Conservation (phyloP, 2,329 filamentous ascomycete species). For the Pseudogymnoascus sp. region DNA sequence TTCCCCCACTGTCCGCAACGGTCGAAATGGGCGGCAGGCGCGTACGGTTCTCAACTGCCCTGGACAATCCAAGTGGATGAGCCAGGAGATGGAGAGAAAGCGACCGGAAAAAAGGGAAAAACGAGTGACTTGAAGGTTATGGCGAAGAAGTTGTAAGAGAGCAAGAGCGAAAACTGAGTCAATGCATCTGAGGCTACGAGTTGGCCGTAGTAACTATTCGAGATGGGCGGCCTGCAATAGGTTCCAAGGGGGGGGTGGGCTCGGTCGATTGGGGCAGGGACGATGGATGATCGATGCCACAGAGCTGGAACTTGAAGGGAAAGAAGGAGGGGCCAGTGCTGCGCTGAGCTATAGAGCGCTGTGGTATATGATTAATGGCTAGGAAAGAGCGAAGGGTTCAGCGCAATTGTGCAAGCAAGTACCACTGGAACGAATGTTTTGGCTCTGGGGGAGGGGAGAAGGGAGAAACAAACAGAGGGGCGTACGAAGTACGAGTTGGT, state of each 20-base stretch:
- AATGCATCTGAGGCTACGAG: not conserved
- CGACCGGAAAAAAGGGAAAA: conserved; percentile 1
- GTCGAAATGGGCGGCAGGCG: not conserved
- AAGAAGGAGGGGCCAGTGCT: not conserved
- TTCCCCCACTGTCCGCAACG: not conserved
- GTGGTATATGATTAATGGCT: not conserved
- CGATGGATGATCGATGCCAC: not conserved
- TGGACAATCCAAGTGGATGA: conserved; percentile 5
- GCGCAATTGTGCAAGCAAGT: not conserved
- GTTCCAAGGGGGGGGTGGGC: not conserved
- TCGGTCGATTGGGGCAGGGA: conserved; percentile 2
- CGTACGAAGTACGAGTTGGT: not conserved
- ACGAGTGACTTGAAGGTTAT: conserved; percentile 3
- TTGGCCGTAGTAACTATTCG: not conserved
- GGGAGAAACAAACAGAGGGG: not conserved
- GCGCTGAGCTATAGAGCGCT: not conserved
- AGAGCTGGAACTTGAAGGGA: not conserved
- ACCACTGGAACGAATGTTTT: not conserved
- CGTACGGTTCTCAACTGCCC: not conserved
- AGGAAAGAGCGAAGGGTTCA: not conserved
- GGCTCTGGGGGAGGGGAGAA: not conserved
- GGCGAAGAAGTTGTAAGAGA: conserved; percentile 3
- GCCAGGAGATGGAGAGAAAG: not conserved
- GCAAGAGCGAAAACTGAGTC: not conserved
- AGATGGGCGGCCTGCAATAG: not conserved